Conservation (phyloP, 192 early-diverging fungal genomes). For the Backusella tuberculispora region DNA sequence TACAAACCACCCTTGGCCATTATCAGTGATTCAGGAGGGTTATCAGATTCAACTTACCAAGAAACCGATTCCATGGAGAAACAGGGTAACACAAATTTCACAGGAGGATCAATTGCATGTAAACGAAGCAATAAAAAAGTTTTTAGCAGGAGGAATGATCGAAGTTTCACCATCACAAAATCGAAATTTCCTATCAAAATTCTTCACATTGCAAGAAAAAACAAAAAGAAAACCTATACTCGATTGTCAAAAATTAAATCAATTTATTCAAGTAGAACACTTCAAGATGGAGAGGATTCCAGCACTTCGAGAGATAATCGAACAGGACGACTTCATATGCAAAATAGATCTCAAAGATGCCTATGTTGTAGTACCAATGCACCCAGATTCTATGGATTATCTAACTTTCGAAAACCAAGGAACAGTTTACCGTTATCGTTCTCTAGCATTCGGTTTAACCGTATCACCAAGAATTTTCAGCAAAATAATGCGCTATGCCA, state of each 20-base stretch:
- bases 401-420: conserved; percentile 3
- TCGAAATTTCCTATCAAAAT: not conserved
- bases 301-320: conserved; percentile 28
- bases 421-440: conserved; percentile 11
- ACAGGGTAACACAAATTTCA: too few species aligned
- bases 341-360: conserved; percentile 22
- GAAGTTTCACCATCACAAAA: conserved; percentile 12
- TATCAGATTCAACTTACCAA: too few species aligned
- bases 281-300: conserved; percentile 38
- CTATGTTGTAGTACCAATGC: conserved; percentile 25
- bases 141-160: not conserved
- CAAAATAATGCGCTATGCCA: conserved; percentile 20
- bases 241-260: conserved; percentile 11
- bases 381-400: conserved; percentile 3
- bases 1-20: too few species aligned
- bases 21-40: too few species aligned
- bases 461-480: conserved; percentile 21
- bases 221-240: conserved; percentile 20
- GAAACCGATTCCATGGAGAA: too few species aligned
- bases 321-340: conserved; percentile 24
- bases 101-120: too few species aligned
- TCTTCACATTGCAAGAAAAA: conserved; percentile 12
- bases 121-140: too few species aligned
- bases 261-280: conserved; percentile 25
- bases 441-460: conserved; percentile 20